phyloP scores from a whole-genome alignment of 1,284 basidiomycete genomes.

The Meira miltonrushii region DNA sequence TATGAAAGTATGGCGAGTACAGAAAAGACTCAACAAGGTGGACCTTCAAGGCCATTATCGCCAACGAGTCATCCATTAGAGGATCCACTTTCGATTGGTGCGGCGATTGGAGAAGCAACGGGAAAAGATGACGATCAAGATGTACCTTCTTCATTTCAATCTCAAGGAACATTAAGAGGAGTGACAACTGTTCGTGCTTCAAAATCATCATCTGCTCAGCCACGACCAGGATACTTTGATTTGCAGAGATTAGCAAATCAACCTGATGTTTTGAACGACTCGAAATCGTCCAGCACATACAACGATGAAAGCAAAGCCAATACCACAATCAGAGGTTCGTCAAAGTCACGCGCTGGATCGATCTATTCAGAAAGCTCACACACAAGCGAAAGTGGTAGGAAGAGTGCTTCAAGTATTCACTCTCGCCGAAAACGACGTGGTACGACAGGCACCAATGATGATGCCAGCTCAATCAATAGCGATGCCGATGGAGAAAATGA shows the following conservation, averaged over 20 bases:
- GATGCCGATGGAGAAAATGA: background rate
- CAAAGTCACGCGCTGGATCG: background rate
- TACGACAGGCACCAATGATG: background rate
- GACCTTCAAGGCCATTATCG: too few relatives aligned
- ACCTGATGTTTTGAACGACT: conserved; percentile 11
- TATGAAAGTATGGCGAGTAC: too few relatives aligned
- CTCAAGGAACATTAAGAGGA: background rate
- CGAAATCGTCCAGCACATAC: background rate
- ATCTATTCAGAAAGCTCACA: background rate
- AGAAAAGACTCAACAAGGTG: too few relatives aligned
- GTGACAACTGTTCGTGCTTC: background rate
- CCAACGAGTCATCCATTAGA: background rate
- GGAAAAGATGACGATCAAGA: background rate
- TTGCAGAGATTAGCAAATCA: conserved; percentile 21
- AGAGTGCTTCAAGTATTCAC: background rate
- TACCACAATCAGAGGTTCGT: background rate
- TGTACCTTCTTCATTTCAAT: conserved; percentile 1
- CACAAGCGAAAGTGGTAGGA: background rate
- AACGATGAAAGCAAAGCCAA: conserved; percentile 9
- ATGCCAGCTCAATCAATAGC: background rate
- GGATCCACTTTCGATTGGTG: background rate
- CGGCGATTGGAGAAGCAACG: too few relatives aligned
- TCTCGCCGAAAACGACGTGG: too few relatives aligned
- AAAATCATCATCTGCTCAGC: conserved; percentile 1
- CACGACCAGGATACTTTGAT: conserved; percentile 13